Evolutionary conservation across 805 yeast genomes (phyloP), one percentile per base, ranked within the genome.

Genomic region (Starmerella ratchasimensis): DNA sequence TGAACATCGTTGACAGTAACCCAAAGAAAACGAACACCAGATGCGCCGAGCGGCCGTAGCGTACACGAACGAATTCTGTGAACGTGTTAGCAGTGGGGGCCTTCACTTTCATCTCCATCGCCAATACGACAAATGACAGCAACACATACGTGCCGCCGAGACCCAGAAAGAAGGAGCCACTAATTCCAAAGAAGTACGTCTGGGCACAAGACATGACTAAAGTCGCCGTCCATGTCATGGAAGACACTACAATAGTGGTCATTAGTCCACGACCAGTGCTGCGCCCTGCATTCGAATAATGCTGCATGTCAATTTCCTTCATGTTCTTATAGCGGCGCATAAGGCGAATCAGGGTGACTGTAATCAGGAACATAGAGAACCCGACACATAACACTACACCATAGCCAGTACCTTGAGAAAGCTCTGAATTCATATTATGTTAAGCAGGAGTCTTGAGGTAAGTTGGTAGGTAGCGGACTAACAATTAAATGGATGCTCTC

Each of bases 271-370:
- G 54, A 24, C 64, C 60, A 28, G 65, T 62, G 33, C 57, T 56
- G 53, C 71, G 58, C 4, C 63, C 59, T 7, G 71, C 69, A 3
- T 69, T 63, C 3, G 65, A 56, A 44, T 65, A 65, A 50, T 60
- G 63, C 37, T 67, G 71, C 4, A 67, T 59, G 36, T 61, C 58
- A 44, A 62, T 65, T 18, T 54, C 54, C 39, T 65, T 63, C 43
- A 22, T 8, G 7, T 22, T 22, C 11, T 22, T 7, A 11, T 22
- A 22, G 10, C 25, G 25, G 25, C n/a, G n/a, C n/a, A n/a, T n/a
- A n/a, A n/a, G n/a, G n/a, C n/a, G n/a, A n/a, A n/a, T n/a, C n/a
- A n/a, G n/a, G n/a, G n/a, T n/a, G n/a, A n/a, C n/a, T n/a, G n/a
- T n/a, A n/a, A n/a, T 22, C 11, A 22, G 11, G 25, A 22, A 22